Evolutionary conservation across 2,329 filamentous ascomycete genomes (phyloP), one percentile per base, ranked within the genome.

Genomic region (Fusarium newnesense): DNA sequence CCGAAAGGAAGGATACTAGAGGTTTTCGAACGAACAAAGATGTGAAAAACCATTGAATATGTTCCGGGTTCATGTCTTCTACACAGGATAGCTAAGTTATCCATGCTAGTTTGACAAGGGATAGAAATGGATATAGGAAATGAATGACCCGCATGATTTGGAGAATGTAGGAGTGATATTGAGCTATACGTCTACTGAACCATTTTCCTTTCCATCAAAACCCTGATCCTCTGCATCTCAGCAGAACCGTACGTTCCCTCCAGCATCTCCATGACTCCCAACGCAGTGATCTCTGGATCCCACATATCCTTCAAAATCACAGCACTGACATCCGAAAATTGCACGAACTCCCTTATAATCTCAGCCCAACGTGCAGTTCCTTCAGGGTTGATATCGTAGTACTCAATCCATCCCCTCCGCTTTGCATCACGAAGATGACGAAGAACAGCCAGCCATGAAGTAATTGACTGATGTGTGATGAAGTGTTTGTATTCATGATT

Each of bases 1-100:
- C 52, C 78, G 81, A 39, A 81, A 78, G 60, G 73, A 77, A 21
- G 80, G 81, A 13, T 81, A 81, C 76, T 80, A 18, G 11, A 16
- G 4, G 76, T 67, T 36, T 26, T 8, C 12, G 12, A 26, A 26
- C 18, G 7, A 75, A 26, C 18, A 5, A 75, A 15, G 19, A 24
- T 24, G 1, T 19, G 11, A 34, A n/a, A 13, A 21, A 7, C 12
- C 4, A 19, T 21, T 26, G 19, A 21, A 26, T 21, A 18, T 58
- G 30, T 21, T 26, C 34, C 8, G 15, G 30, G 49, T 36, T 21
- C 8, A 21, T 10, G 11, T 32, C n/a, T 34, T 28, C 18, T n/a
- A 16, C 13, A 26, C 7, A 3, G 19, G 4, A n/a, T n/a, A 58
- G 10, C 24, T 24, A 24, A 24, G 24, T 24, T 24, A 24, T 24